Conservation (phyloP, 2,329 filamentous ascomycete genomes). For the Pseudogymnoascus sp. region DNA sequence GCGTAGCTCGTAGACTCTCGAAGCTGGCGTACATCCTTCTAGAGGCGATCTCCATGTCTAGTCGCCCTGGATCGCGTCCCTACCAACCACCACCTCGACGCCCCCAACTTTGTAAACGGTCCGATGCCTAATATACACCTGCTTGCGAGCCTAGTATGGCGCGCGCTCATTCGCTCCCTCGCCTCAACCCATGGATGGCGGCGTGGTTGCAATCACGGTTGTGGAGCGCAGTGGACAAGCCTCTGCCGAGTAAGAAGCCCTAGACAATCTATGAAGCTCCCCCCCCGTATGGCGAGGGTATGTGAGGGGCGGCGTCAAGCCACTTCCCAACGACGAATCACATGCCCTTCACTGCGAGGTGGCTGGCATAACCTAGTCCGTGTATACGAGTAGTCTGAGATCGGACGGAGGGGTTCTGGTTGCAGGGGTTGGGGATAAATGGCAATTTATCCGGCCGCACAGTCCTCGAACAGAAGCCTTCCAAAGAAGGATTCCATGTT, state of each 20-base stretch:
- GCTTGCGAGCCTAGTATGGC: not conserved
- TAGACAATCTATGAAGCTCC: not conserved
- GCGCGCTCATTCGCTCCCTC: not conserved
- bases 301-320: not conserved
- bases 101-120: conserved; percentile 9
- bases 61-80: not conserved
- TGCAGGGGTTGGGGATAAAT: conserved; percentile 2
- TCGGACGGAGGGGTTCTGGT: not conserved
- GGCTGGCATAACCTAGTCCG: not conserved
- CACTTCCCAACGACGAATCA: not conserved
- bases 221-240: conserved; percentile 4
- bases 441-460: not conserved
- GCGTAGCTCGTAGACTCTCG: not conserved
- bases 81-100: not conserved
- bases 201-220: not conserved
- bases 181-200: not conserved
- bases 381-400: conserved; percentile 7
- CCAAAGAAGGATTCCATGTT: not conserved
- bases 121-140: conserved; percentile 9
- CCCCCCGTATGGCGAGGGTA: not conserved
- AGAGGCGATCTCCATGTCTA: not conserved
- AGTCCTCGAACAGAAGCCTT: conserved; percentile 10
- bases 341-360: not conserved
- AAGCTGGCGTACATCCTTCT: not conserved
- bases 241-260: conserved; percentile 7